A percentile compares a stretch with the other conserved stretches of the same genome.
These are phyloP conservation scores for Fusarium veterinarium DNA, from an alignment of 2,329 filamentous ascomycete genomes.

Conservation along the genomic window DNA sequence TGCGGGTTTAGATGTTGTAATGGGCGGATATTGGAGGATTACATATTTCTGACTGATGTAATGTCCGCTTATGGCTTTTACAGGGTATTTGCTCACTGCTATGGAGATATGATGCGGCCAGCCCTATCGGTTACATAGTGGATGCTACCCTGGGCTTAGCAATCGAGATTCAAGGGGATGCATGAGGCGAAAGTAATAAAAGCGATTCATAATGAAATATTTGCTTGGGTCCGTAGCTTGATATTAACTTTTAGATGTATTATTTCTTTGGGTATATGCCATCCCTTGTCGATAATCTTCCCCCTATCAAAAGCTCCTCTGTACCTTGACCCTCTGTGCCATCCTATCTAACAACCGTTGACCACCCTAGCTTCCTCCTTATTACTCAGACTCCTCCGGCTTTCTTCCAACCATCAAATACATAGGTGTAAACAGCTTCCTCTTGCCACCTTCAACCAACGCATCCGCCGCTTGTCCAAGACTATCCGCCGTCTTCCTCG, in stretches of 20 bases:
- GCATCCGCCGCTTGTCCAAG: constrained; percentile 81
- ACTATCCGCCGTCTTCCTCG: constrained; percentile 88
- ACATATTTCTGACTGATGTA: background rate
- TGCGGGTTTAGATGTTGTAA: background rate
- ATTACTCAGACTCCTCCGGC: background rate
- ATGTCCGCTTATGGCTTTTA: background rate
- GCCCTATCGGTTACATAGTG: background rate
- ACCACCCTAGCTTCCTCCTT: too few relatives aligned
- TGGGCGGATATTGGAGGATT: background rate
- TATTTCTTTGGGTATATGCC: background rate
- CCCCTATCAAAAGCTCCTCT: background rate
- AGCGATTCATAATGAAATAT: background rate
- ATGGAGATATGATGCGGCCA: background rate
- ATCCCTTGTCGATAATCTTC: background rate
- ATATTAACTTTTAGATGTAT: background rate
- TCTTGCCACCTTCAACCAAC: constrained; percentile 82
- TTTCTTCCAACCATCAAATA: constrained; percentile 65
- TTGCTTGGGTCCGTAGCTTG: background rate
- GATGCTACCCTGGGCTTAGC: background rate
- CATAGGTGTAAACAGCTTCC: constrained; percentile 95
- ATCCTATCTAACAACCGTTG: too few relatives aligned
- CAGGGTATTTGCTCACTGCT: background rate
- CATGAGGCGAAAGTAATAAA: background rate
- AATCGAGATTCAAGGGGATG: background rate
- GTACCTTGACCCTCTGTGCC: too few relatives aligned